Percentiles rank a stretch among this genome's conserved stretches.
Evolutionary conservation across 1,284 basidiomycete genomes (phyloP).

Genomic region (Cutaneotrichosporon arboriforme): DNA sequence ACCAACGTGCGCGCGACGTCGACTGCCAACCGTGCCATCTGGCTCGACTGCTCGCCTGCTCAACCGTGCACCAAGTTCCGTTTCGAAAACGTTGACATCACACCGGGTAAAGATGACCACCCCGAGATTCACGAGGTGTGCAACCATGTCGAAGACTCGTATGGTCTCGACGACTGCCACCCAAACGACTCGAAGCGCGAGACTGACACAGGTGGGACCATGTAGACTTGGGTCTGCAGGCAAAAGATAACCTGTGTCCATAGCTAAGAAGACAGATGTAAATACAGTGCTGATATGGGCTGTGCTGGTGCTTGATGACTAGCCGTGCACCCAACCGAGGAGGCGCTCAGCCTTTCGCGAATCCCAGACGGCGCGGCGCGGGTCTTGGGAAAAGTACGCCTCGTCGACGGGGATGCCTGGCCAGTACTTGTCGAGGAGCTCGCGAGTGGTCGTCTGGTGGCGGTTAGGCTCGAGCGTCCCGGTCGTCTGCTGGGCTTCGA

Average conservation of each 20-base stretch:
- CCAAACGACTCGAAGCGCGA: constrained; percentile 22
- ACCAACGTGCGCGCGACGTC: constrained; percentile 27
- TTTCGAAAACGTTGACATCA: constrained; percentile 24
- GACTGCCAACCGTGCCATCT: constrained; percentile 23
- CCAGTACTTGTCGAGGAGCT: constrained; percentile 17
- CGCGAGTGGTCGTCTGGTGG: constrained; percentile 19
- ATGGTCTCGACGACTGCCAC: constrained; percentile 21
- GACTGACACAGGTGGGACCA: constrained; percentile 18
- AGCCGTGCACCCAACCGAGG: constrained; percentile 44
- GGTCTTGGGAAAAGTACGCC: constrained; percentile 22
- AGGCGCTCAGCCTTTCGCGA: constrained; percentile 41
- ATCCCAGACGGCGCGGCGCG: constrained; percentile 35
- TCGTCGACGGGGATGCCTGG: constrained; percentile 21
- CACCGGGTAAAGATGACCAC: constrained; percentile 23
- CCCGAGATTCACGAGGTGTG: constrained; percentile 29
- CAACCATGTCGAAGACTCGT: constrained; percentile 23
- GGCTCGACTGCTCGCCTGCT: constrained; percentile 29
- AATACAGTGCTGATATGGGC: not conserved
- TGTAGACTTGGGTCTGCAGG: not conserved
- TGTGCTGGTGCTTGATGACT: not conserved
- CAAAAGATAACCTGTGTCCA: too few species aligned
- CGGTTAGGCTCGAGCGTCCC: constrained; percentile 11
- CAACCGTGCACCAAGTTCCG: constrained; percentile 29
- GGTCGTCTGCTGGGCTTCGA: constrained; percentile 6
- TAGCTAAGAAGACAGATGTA: not conserved